Evolutionary conservation across 106 monocot species (phyloP).

Genomic region (Amphibolis antarctica): DNA sequence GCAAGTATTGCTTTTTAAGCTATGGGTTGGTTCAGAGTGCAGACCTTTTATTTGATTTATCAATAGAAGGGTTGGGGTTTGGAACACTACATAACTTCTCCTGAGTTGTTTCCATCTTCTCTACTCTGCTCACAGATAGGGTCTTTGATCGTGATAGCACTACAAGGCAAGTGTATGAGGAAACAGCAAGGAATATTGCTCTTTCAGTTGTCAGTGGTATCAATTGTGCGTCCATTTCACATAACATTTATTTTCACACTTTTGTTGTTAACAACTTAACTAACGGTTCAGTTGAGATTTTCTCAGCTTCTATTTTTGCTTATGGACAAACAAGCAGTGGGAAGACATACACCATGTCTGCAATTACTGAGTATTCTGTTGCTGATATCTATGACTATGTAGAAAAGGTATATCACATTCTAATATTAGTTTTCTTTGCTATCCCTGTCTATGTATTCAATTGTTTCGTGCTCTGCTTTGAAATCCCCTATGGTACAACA

Average conservation of each 20-base stretch:
- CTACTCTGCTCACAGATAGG: slow-evolving; percentile 34
- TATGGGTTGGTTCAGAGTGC: too few species aligned
- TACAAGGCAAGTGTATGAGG: slow-evolving; percentile 76
- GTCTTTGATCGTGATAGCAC: slow-evolving; percentile 55
- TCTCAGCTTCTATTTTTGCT: slow-evolving; percentile 88
- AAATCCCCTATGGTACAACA: too few species aligned
- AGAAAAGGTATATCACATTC: slow-evolving; percentile 33
- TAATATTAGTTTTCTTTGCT: neutral
- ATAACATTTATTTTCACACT: neutral
- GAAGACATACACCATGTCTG: slow-evolving; percentile 98
- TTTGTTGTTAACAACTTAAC: neutral
- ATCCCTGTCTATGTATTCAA: neutral
- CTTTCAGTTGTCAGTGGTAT: slow-evolving; percentile 89
- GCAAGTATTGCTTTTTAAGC: too few species aligned
- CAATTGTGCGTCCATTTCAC: slow-evolving; percentile 45
- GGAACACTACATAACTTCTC: too few species aligned
- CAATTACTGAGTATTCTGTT: slow-evolving; percentile 76
- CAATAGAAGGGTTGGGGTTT: too few species aligned
- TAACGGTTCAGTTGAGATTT: neutral
- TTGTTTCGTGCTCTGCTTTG: neutral
- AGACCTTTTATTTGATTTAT: too few species aligned
- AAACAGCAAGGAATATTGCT: slow-evolving; percentile 78
- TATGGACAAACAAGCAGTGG: slow-evolving; percentile 99
- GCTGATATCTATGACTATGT: slow-evolving; percentile 94
- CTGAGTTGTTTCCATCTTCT: too few species aligned